Base-by-base conservation (phyloP, 176 grass and related monocot genomes). In the Panicum miliaceum region DNA sequence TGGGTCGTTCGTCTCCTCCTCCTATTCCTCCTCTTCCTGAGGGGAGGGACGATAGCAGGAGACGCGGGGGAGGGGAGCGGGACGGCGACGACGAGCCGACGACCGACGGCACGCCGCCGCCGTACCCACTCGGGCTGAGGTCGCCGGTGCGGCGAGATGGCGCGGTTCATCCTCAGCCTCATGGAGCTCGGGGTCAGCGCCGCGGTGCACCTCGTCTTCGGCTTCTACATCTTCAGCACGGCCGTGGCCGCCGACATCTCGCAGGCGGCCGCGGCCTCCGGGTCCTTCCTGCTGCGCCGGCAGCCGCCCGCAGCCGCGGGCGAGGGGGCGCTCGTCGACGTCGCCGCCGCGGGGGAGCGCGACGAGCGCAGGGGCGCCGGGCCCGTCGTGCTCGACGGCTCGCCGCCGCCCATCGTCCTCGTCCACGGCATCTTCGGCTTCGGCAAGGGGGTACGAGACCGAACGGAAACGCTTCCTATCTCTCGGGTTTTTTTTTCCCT, bases 361-460 rank as follows among this genome's bases (percentile, higher is more conserved):
- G 78, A 65, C 25, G 87, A 81, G 60, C 69, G 69, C 20, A 84
- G 72, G 79, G 84, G 78, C 62, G 40, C 54, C 63, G 78, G 73
- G 66, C 79, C 83, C 45, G 88, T 89, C 66, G 73, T 89, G 53
- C 86, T 98, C 77, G 78, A 92, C 48, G 88, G 84, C 15, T 92
- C 89, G 72, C 89, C 87, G 41, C 96, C 96, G 15, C 96, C 96
- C 19, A 96, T 98, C 82, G 93, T 98, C 40, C 76, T 98, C 64
- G 96, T 98, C 70, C 93, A 98, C 84, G 96, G 96, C 60, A 98
- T 98, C 75, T 98, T 98, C 80, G 96, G 96, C 16, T 98, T 98
- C 76, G 96, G 96, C 57, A 94, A 99, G 59, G 96, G 96, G 93
- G 96, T 98, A 86, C 26, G 90, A 20, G 13, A 0, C 26, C 22